Percentiles rank a stretch among this genome's conserved stretches.
phyloP scores from a whole-genome alignment of 805 yeast genomes.

The Wickerhamiella occidentalis region DNA sequence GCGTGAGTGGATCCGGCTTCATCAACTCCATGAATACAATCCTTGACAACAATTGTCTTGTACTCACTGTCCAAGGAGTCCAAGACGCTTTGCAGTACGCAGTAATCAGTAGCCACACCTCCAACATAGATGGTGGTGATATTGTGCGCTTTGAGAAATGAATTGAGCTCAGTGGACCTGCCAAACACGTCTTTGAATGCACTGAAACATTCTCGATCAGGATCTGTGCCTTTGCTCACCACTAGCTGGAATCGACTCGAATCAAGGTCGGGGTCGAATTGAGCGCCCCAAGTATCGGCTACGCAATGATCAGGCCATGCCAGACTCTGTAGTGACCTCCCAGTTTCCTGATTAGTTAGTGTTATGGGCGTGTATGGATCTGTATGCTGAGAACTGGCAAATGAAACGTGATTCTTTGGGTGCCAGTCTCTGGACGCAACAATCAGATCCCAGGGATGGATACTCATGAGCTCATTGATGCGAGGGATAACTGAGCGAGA shows the following conservation, averaged over 20 bases:
- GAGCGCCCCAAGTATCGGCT: conserved; percentile 55
- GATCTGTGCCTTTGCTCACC: conserved; percentile 59
- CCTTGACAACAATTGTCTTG: conserved; percentile 46
- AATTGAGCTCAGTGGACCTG: conserved; percentile 54
- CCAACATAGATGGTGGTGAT: conserved; percentile 57
- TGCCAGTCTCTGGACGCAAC: conserved; percentile 86
- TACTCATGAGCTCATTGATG: conserved; percentile 38
- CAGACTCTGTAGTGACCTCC: conserved; percentile 13
- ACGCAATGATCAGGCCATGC: conserved; percentile 90
- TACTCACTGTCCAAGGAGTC: conserved; percentile 56
- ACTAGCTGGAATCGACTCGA: conserved; percentile 30
- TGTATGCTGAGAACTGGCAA: conserved; percentile 54
- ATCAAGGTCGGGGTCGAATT: conserved; percentile 42
- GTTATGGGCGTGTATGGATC: conserved; percentile 39
- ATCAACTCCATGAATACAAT: conserved; percentile 37
- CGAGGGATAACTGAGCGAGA: conserved; percentile 49
- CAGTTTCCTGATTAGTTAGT: neutral
- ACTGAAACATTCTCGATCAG: conserved; percentile 74
- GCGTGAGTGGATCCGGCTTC: conserved; percentile 30
- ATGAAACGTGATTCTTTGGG: conserved; percentile 64
- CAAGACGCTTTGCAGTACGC: conserved; percentile 67
- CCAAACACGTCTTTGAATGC: conserved; percentile 75
- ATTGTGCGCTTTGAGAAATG: conserved; percentile 33
- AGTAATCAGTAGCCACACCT: conserved; percentile 79
- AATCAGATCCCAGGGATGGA: conserved; percentile 45